These are phyloP conservation scores for Tuber aestivum DNA, from an alignment of 495 filamentous ascomycete species.

Conservation along the genomic window DNA sequence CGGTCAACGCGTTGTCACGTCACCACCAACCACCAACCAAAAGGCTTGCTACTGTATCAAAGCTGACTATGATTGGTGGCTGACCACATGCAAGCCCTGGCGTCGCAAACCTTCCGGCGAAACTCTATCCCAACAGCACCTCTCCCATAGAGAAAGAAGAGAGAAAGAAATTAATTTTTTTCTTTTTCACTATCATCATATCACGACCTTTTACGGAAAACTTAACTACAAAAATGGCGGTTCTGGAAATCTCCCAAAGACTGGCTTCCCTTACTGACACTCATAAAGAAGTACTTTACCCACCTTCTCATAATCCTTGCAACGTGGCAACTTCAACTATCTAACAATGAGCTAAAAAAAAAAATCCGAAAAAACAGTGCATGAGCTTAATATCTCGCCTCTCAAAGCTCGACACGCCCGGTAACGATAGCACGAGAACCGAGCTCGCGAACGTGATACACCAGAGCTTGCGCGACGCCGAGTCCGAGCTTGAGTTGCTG, in stretches of 20 bases:
- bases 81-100: background rate
- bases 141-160: background rate
- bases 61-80: too few species aligned
- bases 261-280: slow-evolving; percentile 38
- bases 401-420: slow-evolving; percentile 32
- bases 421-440: slow-evolving; percentile 44
- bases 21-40: too few species aligned
- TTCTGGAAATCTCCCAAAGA: slow-evolving; percentile 36
- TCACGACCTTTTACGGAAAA: background rate
- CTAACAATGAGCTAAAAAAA: background rate
- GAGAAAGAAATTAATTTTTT: background rate
- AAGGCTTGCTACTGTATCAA: too few species aligned
- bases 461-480: slow-evolving; percentile 70
- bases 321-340: slow-evolving; percentile 21
- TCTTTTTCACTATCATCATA: background rate
- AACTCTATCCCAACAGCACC: background rate
- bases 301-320: background rate
- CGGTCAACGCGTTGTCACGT: too few species aligned
- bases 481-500: slow-evolving; percentile 79
- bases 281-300: slow-evolving; percentile 33
- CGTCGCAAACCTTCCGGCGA: background rate
- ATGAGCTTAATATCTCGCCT: slow-evolving; percentile 38
- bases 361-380: slow-evolving; percentile 19
- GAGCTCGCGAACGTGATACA: slow-evolving; percentile 81
- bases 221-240: slow-evolving; percentile 25